Percentiles rank a stretch among this genome's conserved stretches.
Conservation (phyloP, 2,329 filamentous ascomycete genomes). For the Coleophoma eucalyptorum region DNA sequence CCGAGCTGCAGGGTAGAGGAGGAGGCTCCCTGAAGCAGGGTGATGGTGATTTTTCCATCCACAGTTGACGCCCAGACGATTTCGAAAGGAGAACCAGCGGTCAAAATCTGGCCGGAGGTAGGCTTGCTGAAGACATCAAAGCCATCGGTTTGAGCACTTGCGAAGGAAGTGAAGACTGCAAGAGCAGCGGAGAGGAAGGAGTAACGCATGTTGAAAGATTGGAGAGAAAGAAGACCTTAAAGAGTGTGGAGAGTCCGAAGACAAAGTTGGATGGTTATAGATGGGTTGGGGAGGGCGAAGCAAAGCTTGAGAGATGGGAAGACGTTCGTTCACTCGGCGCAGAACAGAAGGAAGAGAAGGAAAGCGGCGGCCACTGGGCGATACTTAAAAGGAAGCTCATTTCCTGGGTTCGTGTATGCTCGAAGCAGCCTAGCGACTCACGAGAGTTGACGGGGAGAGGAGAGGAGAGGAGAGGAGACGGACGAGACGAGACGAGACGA, state of each 20-base stretch:
- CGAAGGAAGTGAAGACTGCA: constrained; percentile 19
- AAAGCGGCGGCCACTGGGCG: neutral
- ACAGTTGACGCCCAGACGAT: constrained; percentile 45
- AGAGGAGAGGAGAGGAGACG: too few species aligned
- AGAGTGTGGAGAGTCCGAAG: constrained; percentile 24
- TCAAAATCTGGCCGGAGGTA: constrained; percentile 35
- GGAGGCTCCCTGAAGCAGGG: constrained; percentile 48
- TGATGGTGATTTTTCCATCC: constrained; percentile 45
- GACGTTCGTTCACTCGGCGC: neutral
- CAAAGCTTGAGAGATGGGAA: neutral
- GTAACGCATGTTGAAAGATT: constrained; percentile 22
- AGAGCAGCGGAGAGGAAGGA: constrained; percentile 20
- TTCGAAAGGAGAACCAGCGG: constrained; percentile 43
- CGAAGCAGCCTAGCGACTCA: neutral
- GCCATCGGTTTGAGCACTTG: constrained; percentile 48
- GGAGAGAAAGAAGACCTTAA: constrained; percentile 11
- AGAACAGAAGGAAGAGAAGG: neutral
- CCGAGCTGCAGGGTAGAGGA: constrained; percentile 39
- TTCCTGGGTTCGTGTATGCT: neutral
- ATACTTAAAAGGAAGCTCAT: neutral
- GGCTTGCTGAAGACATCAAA: constrained; percentile 53
- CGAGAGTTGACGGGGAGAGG: too few species aligned
- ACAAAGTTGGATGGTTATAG: constrained; percentile 10
- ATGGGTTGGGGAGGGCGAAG: constrained; percentile 2
- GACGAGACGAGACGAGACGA: too few species aligned